Percentiles rank a stretch among this genome's conserved stretches.
Evolutionary conservation across 2,329 filamentous ascomycete species (phyloP).

Genomic region (Atkinsonella texensis): DNA sequence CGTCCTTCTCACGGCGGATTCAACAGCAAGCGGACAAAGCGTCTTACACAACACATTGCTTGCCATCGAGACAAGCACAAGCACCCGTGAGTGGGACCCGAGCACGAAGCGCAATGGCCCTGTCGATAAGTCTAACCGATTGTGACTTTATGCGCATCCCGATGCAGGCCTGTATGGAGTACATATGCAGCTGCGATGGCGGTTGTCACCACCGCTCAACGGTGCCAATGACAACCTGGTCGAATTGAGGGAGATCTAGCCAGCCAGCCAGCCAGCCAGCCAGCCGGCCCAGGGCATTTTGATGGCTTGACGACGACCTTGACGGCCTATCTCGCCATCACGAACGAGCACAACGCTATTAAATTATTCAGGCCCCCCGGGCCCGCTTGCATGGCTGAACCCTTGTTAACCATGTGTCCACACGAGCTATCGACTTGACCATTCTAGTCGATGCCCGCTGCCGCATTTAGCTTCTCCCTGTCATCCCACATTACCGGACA

Average conservation of each 20-base stretch:
- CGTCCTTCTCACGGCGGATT: background rate
- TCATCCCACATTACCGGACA: background rate
- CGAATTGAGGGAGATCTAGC: background rate
- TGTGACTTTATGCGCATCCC: background rate
- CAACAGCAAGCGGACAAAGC: background rate
- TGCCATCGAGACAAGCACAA: no score
- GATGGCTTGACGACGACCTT: no score
- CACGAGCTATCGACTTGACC: background rate
- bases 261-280: no score
- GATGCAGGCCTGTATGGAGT: background rate
- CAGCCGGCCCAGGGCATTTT: background rate
- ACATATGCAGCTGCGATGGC: background rate
- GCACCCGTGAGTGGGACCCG: background rate
- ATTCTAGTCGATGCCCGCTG: background rate
- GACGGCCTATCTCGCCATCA: background rate
- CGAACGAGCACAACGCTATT: background rate
- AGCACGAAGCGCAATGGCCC: background rate
- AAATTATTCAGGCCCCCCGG: background rate
- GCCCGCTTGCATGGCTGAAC: background rate
- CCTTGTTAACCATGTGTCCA: background rate
- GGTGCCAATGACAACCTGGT: background rate
- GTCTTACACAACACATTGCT: background rate
- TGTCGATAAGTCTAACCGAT: background rate
- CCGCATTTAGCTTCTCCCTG: conserved; percentile 2
- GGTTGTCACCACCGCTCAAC: background rate